Base-by-base conservation (phyloP, 345 rosid species). In the Camelina hispida region DNA sequence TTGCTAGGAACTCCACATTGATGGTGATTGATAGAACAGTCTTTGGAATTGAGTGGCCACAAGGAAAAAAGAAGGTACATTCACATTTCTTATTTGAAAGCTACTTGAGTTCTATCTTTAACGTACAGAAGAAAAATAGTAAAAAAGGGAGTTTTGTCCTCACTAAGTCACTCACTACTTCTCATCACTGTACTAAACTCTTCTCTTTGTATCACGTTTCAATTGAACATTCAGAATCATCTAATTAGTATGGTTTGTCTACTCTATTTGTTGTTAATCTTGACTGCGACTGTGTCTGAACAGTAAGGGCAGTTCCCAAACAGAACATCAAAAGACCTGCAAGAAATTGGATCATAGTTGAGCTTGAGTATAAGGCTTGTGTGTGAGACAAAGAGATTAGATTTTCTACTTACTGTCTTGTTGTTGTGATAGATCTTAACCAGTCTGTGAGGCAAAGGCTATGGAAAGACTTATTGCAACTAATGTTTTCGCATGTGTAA, bases 241-340 rank as follows among this genome's bases (percentile, higher is more conserved):
- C 43, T 32, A 32, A 34, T 48, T n/a, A 11, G 5, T 5, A 60
- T 35, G 74, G 17, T 42, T 73, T 22, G 10, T 35, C 16, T 66
- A 17, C 42, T 25, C 38, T 61, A 53, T 16, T 53, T 15, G 70
- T 37, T 38, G 56, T 22, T 78, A 79, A 81, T 75, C 77, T 84
- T 93, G 72, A 89, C 87, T n/a, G 97, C 97, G 4, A 88, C 82
- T 6, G 91, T 85, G 66, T 87, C 91, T 34, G 87, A 93, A 63
- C 96, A 89, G 78, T 86, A 88, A 1, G 96, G 93, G 68, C 97
- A 91, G 47, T 88, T 85, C 17, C 97, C 89, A 46, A 89, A 88
- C 28, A 88, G 84, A 76, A 91, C 89, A 84, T 93, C 83, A 68
- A 81, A 89, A 69, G 96, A 89, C 83, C 92, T 91, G 88, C 79